Evolutionary conservation across 495 filamentous ascomycete species (phyloP), one percentile per base, ranked within the genome.

Genomic region (Gamarada debralockiae): DNA sequence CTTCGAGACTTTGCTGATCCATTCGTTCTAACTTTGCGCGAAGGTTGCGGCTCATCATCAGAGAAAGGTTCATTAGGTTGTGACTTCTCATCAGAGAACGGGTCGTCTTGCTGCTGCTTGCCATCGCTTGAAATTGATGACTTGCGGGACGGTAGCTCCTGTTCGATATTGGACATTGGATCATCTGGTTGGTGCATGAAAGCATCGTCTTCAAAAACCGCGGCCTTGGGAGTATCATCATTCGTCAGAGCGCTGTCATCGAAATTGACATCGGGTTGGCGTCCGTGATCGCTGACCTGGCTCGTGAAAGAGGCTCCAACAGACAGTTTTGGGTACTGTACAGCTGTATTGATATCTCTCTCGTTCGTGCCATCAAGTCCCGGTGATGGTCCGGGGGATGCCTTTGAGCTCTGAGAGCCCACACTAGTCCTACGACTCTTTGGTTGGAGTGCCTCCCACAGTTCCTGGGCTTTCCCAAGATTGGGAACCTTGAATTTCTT

Each of bases 281-380:
- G 57, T 8, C 58, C 57, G 21, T 56, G 44, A 41, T 60, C 57
- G 3, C 50, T 45, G 34, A 61, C 29, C 31, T 61, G 58, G 21
- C 57, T 58, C 1, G 42, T 53, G 22, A 60, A 61, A 4, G 54
- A 64, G 23, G 57, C 60, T 8, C 42, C 47, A 3, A 52, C 34
- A 8, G 54, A 57, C 3, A 63, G 22, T 25, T 55, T 52, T 22
- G 61, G 57, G 41, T 63, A 56, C 13, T 55, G 45, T n/a, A 63
- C 50, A 29, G 10, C 47, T 14, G 25, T 14, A 12, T 18, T 42
- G 5, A 29, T 33, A 5, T 53, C 15, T 31, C 20, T 36, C 9
- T 57, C 50, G 21, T 52, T 31, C 25, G 27, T 33, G 21, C 39
- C 53, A 45, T 56, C 48, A 8, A 46, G 34, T 2, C 42, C 42